phyloP scores from a whole-genome alignment of 106 monocot species.

The Narthecium ossifragum region DNA sequence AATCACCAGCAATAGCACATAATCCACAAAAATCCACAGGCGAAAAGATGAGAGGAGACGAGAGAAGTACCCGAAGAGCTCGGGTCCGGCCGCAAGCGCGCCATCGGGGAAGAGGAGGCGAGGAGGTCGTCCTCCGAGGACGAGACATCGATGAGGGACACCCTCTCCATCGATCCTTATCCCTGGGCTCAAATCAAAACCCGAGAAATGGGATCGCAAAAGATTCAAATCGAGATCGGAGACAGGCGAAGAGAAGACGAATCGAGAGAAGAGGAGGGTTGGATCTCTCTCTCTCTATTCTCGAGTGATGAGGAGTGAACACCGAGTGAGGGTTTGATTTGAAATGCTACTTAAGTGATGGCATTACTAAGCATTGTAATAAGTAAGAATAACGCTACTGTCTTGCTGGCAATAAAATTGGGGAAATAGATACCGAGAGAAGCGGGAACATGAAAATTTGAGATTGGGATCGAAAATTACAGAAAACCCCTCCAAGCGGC shows the following conservation, averaged over 20 bases:
- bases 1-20: not conserved
- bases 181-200: not conserved
- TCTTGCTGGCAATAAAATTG: not conserved
- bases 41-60: not conserved
- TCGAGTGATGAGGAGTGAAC: not conserved
- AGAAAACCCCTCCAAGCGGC: no score
- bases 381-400: no score
- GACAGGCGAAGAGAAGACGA: not conserved
- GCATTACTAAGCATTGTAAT: no score
- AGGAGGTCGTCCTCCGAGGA: slow-evolving; percentile 55
- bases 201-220: not conserved
- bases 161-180: slow-evolving; percentile 31
- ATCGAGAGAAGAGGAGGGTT: not conserved
- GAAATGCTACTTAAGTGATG: not conserved
- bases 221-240: not conserved
- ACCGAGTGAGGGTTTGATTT: not conserved
- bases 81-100: not conserved
- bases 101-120: slow-evolving; percentile 3
- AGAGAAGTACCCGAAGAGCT: not conserved
- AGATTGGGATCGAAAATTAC: no score
- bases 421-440: not conserved
- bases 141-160: slow-evolving; percentile 48
- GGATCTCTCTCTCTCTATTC: no score
- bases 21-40: not conserved
- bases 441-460: no score